Evolutionary conservation across 2,329 filamentous ascomycete genomes (phyloP), one percentile per base, ranked within the genome.

Genomic region (Diaporthe citrichinensis): DNA sequence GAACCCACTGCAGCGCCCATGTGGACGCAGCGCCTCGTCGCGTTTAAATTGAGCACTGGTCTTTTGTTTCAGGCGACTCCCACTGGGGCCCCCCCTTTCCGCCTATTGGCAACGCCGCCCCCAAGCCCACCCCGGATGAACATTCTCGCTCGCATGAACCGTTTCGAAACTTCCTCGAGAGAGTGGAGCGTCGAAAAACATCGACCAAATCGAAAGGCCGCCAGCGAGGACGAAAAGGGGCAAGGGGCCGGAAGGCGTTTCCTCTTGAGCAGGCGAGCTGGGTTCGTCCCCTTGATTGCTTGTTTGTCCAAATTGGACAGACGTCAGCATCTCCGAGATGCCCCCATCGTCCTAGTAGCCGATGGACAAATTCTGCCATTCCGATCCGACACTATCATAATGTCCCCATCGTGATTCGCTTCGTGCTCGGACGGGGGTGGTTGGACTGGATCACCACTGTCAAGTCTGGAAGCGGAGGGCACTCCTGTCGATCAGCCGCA

Each of bases 161-260:
- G 59, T 75, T 75, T 72, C 68, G 73, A 75, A 72, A 75, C 68
- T 39, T 41, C 36, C n/a, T 44, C 31, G 39, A 28, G 67, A 58
- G 39, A 46, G 73, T 62, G 58, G 51, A 28, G 55, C 25, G 15
- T 2, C 6, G 20, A 28, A 67, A 62, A 72, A 39, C 36, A 72
- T 41, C 41, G n/a, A 62, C 39, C 55, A 61, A 59, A 44, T 69
- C n/a, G 53, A 62, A 53, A 25, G 10, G 34, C 49, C n/a, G 49
- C n/a, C n/a, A 17, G 65, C 65, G 17, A 55, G 34, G 34, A 36
- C 49, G 15, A 14, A 55, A 53, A 41, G 49, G 65, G 65, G 46
- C n/a, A 51, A 53, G 34, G 65, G 31, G 41, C 65, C 65, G 65
- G 17, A 15, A 12, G 23, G 31, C 36, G 65, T 69, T 69, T 69